phyloP scores from a whole-genome alignment of 257 asterid genomes.

The Solanum piurae region DNA sequence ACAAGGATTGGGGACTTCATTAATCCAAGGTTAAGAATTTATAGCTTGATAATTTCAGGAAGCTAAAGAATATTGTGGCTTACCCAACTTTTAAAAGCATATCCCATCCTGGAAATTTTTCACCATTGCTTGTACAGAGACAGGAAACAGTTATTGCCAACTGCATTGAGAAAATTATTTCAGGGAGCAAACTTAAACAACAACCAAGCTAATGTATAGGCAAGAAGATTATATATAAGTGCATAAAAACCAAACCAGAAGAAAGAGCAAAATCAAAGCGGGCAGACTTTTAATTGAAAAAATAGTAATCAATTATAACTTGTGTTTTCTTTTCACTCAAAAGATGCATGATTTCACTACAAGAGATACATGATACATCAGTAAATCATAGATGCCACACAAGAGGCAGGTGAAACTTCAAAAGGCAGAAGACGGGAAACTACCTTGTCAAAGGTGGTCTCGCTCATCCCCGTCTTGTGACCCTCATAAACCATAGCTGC shows the following conservation, averaged over 20 bases:
- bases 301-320: not conserved
- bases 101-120: slow-evolving; percentile 80
- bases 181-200: not conserved
- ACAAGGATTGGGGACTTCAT: not conserved
- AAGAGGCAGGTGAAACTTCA: not conserved
- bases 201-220: not conserved
- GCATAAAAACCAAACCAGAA: not conserved
- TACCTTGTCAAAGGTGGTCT: slow-evolving; percentile 92
- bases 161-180: slow-evolving; percentile 30
- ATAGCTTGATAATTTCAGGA: not conserved
- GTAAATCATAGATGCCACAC: not conserved
- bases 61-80: slow-evolving; percentile 5
- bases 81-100: slow-evolving; percentile 84
- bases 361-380: not conserved
- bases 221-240: not conserved
- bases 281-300: not conserved
- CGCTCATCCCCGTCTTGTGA: slow-evolving; percentile 92
- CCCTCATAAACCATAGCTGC: slow-evolving; percentile 96
- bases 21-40: not conserved
- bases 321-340: not conserved
- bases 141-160: slow-evolving; percentile 55
- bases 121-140: slow-evolving; percentile 79
- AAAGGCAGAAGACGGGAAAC: not conserved
- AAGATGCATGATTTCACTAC: not conserved
- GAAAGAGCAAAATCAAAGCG: not conserved